Base-by-base conservation (phyloP, 2,329 filamentous ascomycete species). In the Mycocentrospora acerina region DNA sequence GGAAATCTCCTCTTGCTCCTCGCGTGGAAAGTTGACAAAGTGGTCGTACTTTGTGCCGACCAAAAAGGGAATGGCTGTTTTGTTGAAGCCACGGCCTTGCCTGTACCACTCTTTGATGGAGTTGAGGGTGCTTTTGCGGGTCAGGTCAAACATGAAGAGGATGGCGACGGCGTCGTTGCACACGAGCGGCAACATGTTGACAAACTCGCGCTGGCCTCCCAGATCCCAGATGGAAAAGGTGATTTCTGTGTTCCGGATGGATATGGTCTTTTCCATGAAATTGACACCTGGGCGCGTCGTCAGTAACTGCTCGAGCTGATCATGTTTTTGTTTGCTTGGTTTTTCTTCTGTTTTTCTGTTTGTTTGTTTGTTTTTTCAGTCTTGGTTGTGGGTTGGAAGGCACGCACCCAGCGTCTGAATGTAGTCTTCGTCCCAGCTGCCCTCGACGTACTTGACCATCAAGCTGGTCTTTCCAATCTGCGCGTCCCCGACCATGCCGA, bases 221-320 rank as follows among this genome's bases (percentile, higher is more conserved):
- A 98, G 73, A 75, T 98, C 93, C 93, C 93, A 98, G 65, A 98
- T 98, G 46, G 90, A 95, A 72, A 98, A 98, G 29, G 93, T 98
- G 69, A 98, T 98, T 71, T 98, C 93, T 12, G 93, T 98, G 71
- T 98, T 98, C 47, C 93, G 87, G 70, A 98, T 98, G 48, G 89
- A 95, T 65, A 98, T 98, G 24, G 93, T 98, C 79, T 98, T 98
- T 70, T 98, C 93, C 93, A 98, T 98, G 71, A 98, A 98, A 71
- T 98, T 98, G 71, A 98, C 93, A 54, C 93, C 82, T 85, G 55
- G n/a, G 10, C 11, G 16, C 19, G 53, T 61, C 19, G 53, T 61
- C 18, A 62, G 54, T 40, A 30, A 17, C n/a, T 28, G 33, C 28
- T 19, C 30, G 13, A 6, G 19, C 5, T 7, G 13, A 11, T 12